These are phyloP conservation scores for Flaveria bidentis DNA, from an alignment of 129 eudicot genomes.

Conservation along the genomic window DNA sequence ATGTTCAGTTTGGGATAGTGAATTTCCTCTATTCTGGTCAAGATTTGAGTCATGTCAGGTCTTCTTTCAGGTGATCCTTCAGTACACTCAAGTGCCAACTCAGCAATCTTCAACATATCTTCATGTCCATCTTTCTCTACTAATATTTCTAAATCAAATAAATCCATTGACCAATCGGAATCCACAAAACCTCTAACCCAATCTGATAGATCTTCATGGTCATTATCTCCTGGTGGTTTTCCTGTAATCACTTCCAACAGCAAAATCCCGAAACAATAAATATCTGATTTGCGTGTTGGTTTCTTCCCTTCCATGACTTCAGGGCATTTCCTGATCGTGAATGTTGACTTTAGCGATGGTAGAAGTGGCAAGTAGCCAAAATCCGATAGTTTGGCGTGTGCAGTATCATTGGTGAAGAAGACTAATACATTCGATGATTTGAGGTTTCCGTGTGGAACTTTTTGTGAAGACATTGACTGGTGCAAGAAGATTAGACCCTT, in stretches of 20 bases:
- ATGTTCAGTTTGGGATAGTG: slow-evolving; percentile 17
- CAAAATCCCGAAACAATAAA: slow-evolving; percentile 66
- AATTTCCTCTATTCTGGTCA: slow-evolving; percentile 54
- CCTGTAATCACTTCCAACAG: slow-evolving; percentile 68
- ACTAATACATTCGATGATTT: slow-evolving; percentile 66
- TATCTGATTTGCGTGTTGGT: slow-evolving; percentile 52
- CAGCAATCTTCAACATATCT: slow-evolving; percentile 68
- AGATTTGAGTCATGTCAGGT: slow-evolving; percentile 53
- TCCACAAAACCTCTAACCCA: slow-evolving; percentile 59
- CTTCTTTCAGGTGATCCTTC: slow-evolving; percentile 52
- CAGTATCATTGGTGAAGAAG: slow-evolving; percentile 20
- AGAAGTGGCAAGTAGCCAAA: slow-evolving; percentile 61
- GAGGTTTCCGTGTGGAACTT: slow-evolving; percentile 73
- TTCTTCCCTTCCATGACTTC: slow-evolving; percentile 50
- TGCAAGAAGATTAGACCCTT: slow-evolving; percentile 57
- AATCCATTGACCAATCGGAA: slow-evolving; percentile 69
- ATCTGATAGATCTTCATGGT: slow-evolving; percentile 44
- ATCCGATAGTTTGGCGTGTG: slow-evolving; percentile 58
- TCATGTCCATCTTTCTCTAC: slow-evolving; percentile 68
- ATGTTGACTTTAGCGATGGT: slow-evolving; percentile 36
- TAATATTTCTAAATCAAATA: slow-evolving; percentile 69
- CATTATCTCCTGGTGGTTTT: slow-evolving; percentile 44
- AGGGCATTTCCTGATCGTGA: slow-evolving; percentile 50
- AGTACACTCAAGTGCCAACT: slow-evolving; percentile 69
- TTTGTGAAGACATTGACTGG: slow-evolving; percentile 52